phyloP scores from a whole-genome alignment of 495 filamentous ascomycete species.

The Aspergillus incahuasiensis region DNA sequence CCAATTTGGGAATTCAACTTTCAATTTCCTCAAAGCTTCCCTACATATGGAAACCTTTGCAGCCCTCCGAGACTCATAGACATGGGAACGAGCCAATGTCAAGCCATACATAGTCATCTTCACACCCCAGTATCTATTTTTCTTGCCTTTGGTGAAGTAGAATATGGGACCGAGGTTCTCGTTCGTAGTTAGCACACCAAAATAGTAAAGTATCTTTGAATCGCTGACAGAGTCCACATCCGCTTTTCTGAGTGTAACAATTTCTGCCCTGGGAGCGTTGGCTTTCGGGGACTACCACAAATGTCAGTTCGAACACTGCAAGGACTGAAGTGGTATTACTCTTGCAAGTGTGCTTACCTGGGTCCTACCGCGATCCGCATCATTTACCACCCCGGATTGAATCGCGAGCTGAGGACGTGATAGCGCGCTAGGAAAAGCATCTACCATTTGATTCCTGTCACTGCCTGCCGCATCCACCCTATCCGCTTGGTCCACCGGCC shows the following conservation, averaged over 20 bases:
- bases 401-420: background rate
- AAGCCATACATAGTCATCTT: slow-evolving; percentile 33
- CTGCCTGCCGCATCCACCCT: background rate
- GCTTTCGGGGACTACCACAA: background rate
- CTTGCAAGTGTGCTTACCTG: background rate
- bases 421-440: background rate
- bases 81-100: slow-evolving; percentile 19
- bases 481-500: too few species aligned
- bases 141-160: slow-evolving; percentile 15
- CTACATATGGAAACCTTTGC: slow-evolving; percentile 28
- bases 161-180: slow-evolving; percentile 24
- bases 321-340: background rate
- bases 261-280: background rate
- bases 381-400: background rate
- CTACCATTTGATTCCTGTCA: background rate
- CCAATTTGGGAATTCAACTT: slow-evolving; percentile 22
- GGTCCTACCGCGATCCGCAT: background rate
- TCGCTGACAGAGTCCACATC: slow-evolving; percentile 6
- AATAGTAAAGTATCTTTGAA: slow-evolving; percentile 29
- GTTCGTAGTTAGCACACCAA: slow-evolving; percentile 26
- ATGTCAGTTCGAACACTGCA: background rate
- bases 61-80: slow-evolving; percentile 1
- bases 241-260: slow-evolving; percentile 1
- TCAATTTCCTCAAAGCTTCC: slow-evolving; percentile 22
- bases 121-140: slow-evolving; percentile 15